A percentile compares a stretch with the other conserved stretches of the same genome.
These are phyloP conservation scores for Phytopythium sindhum DNA, from an alignment of 352 stramenopile genomes.

Conservation along the genomic window DNA sequence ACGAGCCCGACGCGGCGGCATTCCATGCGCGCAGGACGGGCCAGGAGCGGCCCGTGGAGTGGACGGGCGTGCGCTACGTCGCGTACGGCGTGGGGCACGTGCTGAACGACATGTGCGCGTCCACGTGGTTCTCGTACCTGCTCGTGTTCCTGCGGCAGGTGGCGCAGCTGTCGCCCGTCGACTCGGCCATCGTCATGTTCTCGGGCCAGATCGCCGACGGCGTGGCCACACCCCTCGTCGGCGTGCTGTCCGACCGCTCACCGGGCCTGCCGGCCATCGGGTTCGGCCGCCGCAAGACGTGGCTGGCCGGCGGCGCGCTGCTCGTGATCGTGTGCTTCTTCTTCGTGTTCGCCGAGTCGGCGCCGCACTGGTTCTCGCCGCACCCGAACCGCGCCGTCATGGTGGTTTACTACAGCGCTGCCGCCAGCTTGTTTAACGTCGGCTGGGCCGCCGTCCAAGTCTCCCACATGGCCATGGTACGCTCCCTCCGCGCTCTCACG, in stretches of 20 bases:
- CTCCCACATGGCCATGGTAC: conserved; percentile 83
- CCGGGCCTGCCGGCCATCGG: conserved; percentile 58
- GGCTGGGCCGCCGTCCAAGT: conserved; percentile 83
- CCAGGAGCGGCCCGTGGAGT: conserved; percentile 20
- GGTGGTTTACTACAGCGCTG: conserved; percentile 74
- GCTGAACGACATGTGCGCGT: conserved; percentile 87
- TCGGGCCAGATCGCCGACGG: conserved; percentile 81
- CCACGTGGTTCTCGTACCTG: conserved; percentile 87
- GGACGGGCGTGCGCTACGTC: conserved; percentile 57
- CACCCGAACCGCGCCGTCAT: conserved; percentile 52
- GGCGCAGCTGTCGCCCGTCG: conserved; percentile 59
- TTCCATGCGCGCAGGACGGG: conserved; percentile 2
- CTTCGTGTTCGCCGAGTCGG: conserved; percentile 74
- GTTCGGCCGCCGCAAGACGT: conserved; percentile 73
- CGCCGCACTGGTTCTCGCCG: conserved; percentile 53
- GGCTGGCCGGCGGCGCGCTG: conserved; percentile 61
- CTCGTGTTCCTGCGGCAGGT: conserved; percentile 76
- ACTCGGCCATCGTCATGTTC: conserved; percentile 86
- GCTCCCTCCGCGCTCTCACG: neutral
- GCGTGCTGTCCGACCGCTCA: conserved; percentile 69
- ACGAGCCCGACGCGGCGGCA: neutral
- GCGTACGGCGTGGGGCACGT: conserved; percentile 83
- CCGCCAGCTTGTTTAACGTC: conserved; percentile 80
- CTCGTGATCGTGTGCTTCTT: conserved; percentile 84
- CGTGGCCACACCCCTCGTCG: conserved; percentile 73